These are phyloP conservation scores for Cladosporium halotolerans DNA, from an alignment of 2,329 filamentous ascomycete species.

Conservation along the genomic window DNA sequence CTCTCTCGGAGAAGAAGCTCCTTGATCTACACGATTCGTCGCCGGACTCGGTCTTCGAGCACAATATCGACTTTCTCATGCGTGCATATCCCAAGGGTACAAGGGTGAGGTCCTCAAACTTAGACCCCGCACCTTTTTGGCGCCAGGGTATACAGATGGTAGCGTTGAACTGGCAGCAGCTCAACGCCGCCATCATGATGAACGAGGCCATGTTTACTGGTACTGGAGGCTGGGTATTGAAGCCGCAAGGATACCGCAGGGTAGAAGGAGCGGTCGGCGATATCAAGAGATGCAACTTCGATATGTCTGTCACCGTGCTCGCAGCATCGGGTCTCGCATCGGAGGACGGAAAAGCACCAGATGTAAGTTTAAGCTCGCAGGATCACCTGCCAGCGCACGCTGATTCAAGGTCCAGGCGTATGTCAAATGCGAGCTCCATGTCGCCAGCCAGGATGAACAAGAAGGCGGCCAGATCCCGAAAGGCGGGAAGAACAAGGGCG, in stretches of 20 bases:
- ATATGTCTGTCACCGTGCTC: conserved; percentile 65
- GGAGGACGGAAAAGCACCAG: conserved; percentile 43
- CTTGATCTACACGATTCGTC: conserved; percentile 59
- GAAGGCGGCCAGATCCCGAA: conserved; percentile 38
- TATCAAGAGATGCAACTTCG: conserved; percentile 38
- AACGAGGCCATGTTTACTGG: conserved; percentile 88
- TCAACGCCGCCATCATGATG: conserved; percentile 91
- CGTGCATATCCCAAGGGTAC: conserved; percentile 80
- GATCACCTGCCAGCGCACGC: neutral
- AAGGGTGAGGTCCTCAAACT: conserved; percentile 76
- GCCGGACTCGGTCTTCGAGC: conserved; percentile 61
- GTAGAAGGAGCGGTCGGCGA: conserved; percentile 15
- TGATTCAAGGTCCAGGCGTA: conserved; percentile 50
- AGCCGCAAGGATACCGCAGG: conserved; percentile 66
- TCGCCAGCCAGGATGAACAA: conserved; percentile 58
- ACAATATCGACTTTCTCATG: conserved; percentile 80
- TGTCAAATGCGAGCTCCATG: conserved; percentile 73
- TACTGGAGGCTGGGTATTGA: conserved; percentile 76
- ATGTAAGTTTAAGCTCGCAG: neutral
- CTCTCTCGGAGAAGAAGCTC: conserved; percentile 55
- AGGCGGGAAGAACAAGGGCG: conserved; percentile 48
- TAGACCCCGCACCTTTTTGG: conserved; percentile 82
- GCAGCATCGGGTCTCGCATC: conserved; percentile 67
- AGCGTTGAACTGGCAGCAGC: conserved; percentile 87
- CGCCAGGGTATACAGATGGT: conserved; percentile 84